Conservation (phyloP, 2,329 filamentous ascomycete genomes). For the Emydomyces testavorans region DNA sequence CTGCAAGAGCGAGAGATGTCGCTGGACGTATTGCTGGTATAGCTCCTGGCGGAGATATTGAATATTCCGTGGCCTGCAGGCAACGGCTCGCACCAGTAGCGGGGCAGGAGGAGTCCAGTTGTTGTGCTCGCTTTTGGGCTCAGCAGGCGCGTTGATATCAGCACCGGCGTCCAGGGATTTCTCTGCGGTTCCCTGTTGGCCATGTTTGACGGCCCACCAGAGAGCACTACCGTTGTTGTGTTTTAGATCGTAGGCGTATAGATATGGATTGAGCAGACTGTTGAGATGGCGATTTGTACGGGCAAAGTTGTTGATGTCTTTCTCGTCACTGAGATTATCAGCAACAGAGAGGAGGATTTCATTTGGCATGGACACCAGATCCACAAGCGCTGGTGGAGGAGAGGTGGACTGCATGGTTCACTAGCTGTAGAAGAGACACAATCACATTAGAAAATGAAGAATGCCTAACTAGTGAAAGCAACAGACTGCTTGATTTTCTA, state of each 20-base stretch:
- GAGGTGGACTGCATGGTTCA: background rate
- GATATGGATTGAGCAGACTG: background rate
- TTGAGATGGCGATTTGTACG: constrained; percentile 7
- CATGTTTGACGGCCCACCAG: constrained; percentile 2
- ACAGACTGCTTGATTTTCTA: too few species aligned
- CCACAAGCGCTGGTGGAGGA: background rate
- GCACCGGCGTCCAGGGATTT: constrained; percentile 7
- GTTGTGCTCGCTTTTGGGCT: background rate
- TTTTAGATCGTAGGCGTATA: constrained; percentile 8
- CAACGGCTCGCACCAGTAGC: background rate
- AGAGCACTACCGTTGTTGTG: background rate
- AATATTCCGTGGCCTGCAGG: background rate
- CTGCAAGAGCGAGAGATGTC: background rate
- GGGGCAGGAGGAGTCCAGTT: background rate
- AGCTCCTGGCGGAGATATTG: background rate
- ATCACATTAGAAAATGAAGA: too few species aligned
- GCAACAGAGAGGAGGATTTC: constrained; percentile 10
- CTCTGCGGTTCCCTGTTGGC: constrained; percentile 1
- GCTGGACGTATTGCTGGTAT: background rate
- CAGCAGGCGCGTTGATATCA: background rate
- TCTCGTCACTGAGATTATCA: background rate
- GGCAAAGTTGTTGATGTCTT: constrained; percentile 4
- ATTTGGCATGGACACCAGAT: constrained; percentile 4
- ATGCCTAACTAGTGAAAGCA: too few species aligned
- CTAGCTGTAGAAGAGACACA: too few species aligned